Percentiles rank a stretch among this genome's conserved stretches.
Conservation (phyloP, 371 early-diverging fungal genomes). For the Lichtheimia ramosa region DNA sequence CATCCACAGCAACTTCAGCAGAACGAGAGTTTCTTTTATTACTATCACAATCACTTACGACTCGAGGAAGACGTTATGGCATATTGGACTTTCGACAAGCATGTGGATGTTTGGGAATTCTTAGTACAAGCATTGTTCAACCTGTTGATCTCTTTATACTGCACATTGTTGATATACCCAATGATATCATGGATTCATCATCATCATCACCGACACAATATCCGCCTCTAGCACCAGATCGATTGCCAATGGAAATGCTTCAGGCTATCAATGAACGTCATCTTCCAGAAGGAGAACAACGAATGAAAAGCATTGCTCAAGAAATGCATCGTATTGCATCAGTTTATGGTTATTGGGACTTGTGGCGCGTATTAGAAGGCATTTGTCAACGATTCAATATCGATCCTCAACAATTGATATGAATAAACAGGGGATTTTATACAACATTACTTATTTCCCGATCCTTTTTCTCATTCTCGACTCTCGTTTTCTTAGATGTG, state of each 20-base stretch:
- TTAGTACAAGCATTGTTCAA: constrained; percentile 13
- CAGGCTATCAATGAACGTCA: constrained; percentile 30
- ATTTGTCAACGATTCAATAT: constrained; percentile 38
- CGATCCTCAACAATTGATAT: constrained; percentile 21
- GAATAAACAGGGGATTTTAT: neutral
- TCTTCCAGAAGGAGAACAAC: constrained; percentile 12
- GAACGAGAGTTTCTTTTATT: constrained; percentile 21
- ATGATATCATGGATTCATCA: neutral
- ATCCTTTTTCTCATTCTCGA: neutral
- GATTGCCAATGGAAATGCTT: constrained; percentile 27
- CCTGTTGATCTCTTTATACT: neutral
- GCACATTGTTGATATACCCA: constrained; percentile 1
- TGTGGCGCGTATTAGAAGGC: constrained; percentile 41
- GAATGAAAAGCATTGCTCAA: constrained; percentile 16
- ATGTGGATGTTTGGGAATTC: constrained; percentile 14
- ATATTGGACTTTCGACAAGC: constrained; percentile 4
- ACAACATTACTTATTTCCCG: neutral
- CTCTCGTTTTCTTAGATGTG: constrained; percentile 34
- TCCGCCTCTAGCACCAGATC: neutral
- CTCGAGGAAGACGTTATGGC: constrained; percentile 10
- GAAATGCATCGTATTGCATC: constrained; percentile 29
- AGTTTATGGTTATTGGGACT: constrained; percentile 45
- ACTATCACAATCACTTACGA: constrained; percentile 14
- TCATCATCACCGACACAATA: neutral
- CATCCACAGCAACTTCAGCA: constrained; percentile 13